These are phyloP conservation scores for Umbelopsis isabellina DNA, from an alignment of 192 early-diverging fungal species.

Conservation along the genomic window DNA sequence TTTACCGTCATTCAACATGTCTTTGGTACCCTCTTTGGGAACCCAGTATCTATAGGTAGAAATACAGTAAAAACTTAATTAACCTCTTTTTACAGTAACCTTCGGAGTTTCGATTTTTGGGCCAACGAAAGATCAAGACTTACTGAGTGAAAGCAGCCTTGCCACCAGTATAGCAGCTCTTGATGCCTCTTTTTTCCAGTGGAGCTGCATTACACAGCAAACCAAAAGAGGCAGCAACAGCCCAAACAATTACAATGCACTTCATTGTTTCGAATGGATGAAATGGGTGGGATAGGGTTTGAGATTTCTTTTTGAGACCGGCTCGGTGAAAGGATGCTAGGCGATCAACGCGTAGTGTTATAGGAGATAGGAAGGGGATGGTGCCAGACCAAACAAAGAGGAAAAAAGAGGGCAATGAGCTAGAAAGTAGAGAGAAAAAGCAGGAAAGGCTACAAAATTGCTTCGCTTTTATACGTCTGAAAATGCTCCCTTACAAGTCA, in stretches of 20 bases:
- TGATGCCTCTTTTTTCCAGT: conserved; percentile 10
- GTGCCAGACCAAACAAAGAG: conserved; percentile 7
- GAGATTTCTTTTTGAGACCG: background rate
- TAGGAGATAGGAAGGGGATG: background rate
- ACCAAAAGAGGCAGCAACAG: conserved; percentile 14
- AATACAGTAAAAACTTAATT: background rate
- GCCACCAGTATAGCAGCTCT: conserved; percentile 6
- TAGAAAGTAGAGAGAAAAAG: background rate
- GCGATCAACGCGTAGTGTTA: background rate
- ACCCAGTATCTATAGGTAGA: conserved; percentile 24
- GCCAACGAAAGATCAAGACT: background rate
- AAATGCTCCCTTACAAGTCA: background rate
- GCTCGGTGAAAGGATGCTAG: background rate
- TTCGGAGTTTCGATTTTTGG: background rate
- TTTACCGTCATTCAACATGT: conserved; percentile 28
- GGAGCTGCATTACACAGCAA: background rate
- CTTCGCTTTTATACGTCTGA: background rate
- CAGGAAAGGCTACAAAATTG: background rate
- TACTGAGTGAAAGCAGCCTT: conserved; percentile 16
- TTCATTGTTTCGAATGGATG: background rate
- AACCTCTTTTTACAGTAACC: background rate
- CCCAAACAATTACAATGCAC: background rate
- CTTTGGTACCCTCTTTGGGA: conserved; percentile 22
- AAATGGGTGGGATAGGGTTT: background rate
- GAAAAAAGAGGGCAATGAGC: too few species aligned